Evolutionary conservation across 257 asterid genomes (phyloP).

Genomic region (Nicotiana paniculata): DNA sequence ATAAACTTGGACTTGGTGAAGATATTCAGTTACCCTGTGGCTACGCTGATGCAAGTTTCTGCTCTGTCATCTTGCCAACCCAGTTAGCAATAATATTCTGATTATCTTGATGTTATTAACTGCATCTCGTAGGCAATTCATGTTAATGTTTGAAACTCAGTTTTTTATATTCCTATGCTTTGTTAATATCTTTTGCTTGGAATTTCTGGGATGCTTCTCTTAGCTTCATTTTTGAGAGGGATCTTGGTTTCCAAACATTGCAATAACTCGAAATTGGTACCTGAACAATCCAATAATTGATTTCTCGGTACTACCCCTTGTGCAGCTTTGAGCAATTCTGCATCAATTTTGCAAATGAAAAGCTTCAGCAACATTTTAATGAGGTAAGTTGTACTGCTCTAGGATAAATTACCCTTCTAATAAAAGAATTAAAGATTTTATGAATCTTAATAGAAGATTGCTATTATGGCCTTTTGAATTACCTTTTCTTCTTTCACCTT

Average conservation of each 20-base stretch:
- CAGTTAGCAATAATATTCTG: background rate
- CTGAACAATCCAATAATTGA: constrained; percentile 5
- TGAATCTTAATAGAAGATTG: constrained; percentile 13
- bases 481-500: background rate
- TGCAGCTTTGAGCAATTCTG: constrained; percentile 98
- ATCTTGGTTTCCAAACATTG: constrained; percentile 1
- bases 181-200: background rate
- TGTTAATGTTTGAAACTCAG: background rate
- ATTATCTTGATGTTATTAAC: background rate
- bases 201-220: constrained; percentile 2
- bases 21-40: background rate
- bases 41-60: background rate
- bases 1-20: background rate
- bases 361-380: constrained; percentile 98
- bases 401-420: background rate
- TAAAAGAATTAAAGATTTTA: background rate
- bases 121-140: background rate
- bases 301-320: constrained; percentile 9
- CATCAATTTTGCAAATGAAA: constrained; percentile 97
- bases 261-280: constrained; percentile 6
- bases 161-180: background rate
- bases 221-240: background rate
- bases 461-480: constrained; percentile 13
- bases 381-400: constrained; percentile 47
- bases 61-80: background rate